phyloP scores from a whole-genome alignment of 768 basidiomycete species.

The Chlorophyllum brunneum region DNA sequence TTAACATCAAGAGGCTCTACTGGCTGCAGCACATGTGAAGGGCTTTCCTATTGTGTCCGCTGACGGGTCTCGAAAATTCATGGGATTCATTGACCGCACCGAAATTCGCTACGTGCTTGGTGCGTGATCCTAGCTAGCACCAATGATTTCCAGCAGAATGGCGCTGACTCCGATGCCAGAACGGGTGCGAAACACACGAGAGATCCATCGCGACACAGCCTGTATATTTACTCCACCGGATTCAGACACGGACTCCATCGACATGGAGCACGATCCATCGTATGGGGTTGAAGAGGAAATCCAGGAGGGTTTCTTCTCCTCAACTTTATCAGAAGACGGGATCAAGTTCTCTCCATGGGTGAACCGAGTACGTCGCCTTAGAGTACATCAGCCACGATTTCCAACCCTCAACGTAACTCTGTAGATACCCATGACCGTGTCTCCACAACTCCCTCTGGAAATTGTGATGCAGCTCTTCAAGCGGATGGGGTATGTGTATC shows the following conservation, averaged over 20 bases:
- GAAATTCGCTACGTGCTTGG: conserved; percentile 87
- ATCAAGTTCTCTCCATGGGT: conserved; percentile 88
- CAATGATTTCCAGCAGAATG: too few species aligned
- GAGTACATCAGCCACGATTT: neutral
- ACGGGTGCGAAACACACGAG: conserved; percentile 60
- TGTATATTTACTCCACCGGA: conserved; percentile 66
- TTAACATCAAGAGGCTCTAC: conserved; percentile 30
- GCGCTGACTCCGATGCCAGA: conserved; percentile 42
- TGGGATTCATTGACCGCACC: conserved; percentile 86
- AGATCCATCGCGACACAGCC: conserved; percentile 56
- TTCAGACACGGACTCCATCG: conserved; percentile 30
- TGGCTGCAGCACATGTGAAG: conserved; percentile 73
- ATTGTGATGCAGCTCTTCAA: conserved; percentile 98
- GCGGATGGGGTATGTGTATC: conserved; percentile 81
- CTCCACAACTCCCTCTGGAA: conserved; percentile 88
- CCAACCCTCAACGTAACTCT: conserved; percentile 5
- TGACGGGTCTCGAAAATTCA: conserved; percentile 53
- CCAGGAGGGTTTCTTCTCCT: conserved; percentile 56
- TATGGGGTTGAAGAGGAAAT: conserved; percentile 64
- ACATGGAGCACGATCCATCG: conserved; percentile 46
- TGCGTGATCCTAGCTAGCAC: conserved; percentile 26
- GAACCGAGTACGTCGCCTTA: conserved; percentile 63
- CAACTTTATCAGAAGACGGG: conserved; percentile 50
- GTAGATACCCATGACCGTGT: conserved; percentile 92
- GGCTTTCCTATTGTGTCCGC: conserved; percentile 87